A percentile compares a stretch with the other conserved stretches of the same genome.
Evolutionary conservation across 1,139 yeast species (phyloP).

Genomic region (Nakaseomyces sp.): DNA sequence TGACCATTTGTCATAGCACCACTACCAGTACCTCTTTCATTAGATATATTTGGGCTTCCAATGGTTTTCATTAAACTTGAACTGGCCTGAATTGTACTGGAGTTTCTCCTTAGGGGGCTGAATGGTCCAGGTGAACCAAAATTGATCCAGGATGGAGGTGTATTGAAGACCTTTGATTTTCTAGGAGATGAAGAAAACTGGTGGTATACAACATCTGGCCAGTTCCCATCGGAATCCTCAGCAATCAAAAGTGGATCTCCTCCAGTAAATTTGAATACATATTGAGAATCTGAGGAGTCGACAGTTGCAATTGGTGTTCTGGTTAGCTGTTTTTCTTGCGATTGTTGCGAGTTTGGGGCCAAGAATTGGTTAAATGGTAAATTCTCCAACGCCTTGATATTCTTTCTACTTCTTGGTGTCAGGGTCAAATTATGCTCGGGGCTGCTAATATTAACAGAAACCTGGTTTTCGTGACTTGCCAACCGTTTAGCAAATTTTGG

Average conservation of each 20-base stretch:
- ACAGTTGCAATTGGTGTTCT: conserved; percentile 4
- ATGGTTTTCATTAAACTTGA: neutral
- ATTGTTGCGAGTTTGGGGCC: neutral
- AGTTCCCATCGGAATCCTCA: conserved; percentile 22
- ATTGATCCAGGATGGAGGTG: conserved; percentile 26
- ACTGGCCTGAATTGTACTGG: neutral
- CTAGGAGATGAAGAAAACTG: conserved; percentile 18
- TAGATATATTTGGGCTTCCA: conserved; percentile 4
- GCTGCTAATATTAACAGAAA: conserved; percentile 6
- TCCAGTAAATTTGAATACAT: conserved; percentile 22
- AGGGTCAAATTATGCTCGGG: conserved; percentile 9
- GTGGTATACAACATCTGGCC: conserved; percentile 19
- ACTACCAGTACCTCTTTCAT: conserved; percentile 1
- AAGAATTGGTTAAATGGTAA: neutral
- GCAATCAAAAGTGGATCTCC: conserved; percentile 27
- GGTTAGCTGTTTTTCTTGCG: conserved; percentile 1
- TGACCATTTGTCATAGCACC: conserved; percentile 9
- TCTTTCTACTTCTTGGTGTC: conserved; percentile 10
- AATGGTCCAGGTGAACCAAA: conserved; percentile 15
- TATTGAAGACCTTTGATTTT: conserved; percentile 19
- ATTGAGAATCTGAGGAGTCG: conserved; percentile 11
- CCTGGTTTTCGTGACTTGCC: conserved; percentile 3
- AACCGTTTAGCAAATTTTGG: conserved; percentile 1
- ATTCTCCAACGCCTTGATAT: neutral
- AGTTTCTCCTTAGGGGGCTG: conserved; percentile 11